Evolutionary conservation across 2,329 filamentous ascomycete species (phyloP).

Genomic region (Xylaria hypoxylon): DNA sequence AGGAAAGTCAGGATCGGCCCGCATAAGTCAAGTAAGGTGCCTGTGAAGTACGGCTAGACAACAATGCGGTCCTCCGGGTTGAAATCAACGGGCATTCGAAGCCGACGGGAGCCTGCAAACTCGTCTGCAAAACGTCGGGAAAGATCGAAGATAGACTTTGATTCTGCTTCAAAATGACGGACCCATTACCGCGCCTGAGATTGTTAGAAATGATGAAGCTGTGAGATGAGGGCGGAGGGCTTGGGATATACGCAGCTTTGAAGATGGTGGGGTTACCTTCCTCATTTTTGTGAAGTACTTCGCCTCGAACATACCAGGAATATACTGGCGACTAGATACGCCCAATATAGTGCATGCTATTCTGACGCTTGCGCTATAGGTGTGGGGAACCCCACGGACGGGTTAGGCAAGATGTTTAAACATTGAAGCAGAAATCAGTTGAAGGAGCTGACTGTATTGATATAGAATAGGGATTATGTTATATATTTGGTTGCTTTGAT

Average conservation of each 20-base stretch:
- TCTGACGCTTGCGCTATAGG: constrained; percentile 45
- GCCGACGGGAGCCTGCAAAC: constrained; percentile 48
- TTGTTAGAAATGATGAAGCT: constrained; percentile 31
- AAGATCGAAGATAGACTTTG: constrained; percentile 49
- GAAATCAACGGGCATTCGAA: constrained; percentile 53
- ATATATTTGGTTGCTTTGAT: no score
- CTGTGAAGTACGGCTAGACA: constrained; percentile 52
- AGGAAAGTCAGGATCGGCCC: constrained; percentile 50
- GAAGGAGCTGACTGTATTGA: constrained; percentile 2
- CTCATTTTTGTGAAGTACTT: constrained; percentile 48
- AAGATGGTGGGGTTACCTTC: constrained; percentile 46
- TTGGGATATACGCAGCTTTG: constrained; percentile 52
- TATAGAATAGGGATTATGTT: no score
- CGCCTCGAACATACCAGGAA: constrained; percentile 49
- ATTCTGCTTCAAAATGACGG: constrained; percentile 52
- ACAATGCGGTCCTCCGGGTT: constrained; percentile 51
- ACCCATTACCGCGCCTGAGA: constrained; percentile 48
- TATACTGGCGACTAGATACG: constrained; percentile 53
- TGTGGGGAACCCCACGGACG: not conserved
- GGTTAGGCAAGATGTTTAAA: constrained; percentile 23
- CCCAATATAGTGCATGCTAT: constrained; percentile 51
- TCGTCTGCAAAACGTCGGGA: constrained; percentile 50
- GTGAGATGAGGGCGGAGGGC: constrained; percentile 33
- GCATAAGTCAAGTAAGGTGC: constrained; percentile 51
- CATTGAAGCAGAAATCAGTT: constrained; percentile 16